Evolutionary conservation across 768 basidiomycete species (phyloP).

Genomic region (Lactarius tabidus): DNA sequence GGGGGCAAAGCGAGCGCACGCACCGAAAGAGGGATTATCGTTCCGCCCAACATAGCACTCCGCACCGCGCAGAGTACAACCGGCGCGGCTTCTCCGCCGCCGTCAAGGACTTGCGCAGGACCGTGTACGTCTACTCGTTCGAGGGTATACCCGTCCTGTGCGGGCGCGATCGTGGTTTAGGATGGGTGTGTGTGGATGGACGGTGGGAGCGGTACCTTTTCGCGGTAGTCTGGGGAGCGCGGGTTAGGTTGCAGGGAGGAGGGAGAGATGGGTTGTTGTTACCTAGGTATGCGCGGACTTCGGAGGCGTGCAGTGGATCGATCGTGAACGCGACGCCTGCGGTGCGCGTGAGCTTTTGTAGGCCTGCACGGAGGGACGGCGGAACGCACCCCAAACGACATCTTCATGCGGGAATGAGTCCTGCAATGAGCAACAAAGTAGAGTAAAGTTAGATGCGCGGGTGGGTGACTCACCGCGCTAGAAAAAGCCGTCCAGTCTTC

Average conservation of each 20-base stretch:
- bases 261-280: not conserved
- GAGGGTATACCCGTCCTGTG: slow-evolving; percentile 85
- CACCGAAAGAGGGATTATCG: too few relatives aligned
- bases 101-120: slow-evolving; percentile 33
- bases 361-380: too few relatives aligned
- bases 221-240: slow-evolving; percentile 65
- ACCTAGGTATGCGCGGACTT: slow-evolving; percentile 86
- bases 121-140: slow-evolving; percentile 73
- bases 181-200: not conserved
- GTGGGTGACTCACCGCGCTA: slow-evolving; percentile 48
- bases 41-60: too few relatives aligned
- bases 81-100: slow-evolving; percentile 20
- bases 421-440: slow-evolving; percentile 12
- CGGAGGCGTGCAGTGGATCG: slow-evolving; percentile 61
- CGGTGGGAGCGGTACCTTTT: slow-evolving; percentile 70
- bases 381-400: too few relatives aligned
- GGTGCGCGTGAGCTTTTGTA: too few relatives aligned
- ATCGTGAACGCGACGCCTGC: too few relatives aligned
- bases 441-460: not conserved
- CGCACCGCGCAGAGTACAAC: too few relatives aligned
- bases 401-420: too few relatives aligned
- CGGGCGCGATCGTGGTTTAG: not conserved
- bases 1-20: too few relatives aligned
- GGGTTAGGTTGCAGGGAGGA: not conserved
- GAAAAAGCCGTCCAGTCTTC: slow-evolving; percentile 83